These are phyloP conservation scores for Parastagonospora nodorum DNA, from an alignment of 2,329 filamentous ascomycete genomes.

Conservation along the genomic window DNA sequence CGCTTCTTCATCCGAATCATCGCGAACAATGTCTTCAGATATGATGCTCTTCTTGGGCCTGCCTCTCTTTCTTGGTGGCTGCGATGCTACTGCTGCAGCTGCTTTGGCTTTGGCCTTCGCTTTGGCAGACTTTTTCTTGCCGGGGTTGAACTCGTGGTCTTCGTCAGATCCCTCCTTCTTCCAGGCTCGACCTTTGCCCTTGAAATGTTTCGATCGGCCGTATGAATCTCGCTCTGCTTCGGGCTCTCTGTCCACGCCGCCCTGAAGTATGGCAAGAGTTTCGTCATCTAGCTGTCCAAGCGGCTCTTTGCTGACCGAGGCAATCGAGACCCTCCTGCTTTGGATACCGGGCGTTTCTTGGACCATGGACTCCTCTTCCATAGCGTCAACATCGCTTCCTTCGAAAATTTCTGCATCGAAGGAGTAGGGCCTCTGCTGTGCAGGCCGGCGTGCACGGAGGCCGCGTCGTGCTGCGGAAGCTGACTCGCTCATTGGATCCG, in stretches of 20 bases:
- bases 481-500: constrained; percentile 22
- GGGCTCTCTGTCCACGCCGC: constrained; percentile 13
- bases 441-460: constrained; percentile 39
- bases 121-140: constrained; percentile 25
- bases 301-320: constrained; percentile 15
- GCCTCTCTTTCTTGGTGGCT: constrained; percentile 19
- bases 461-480: constrained; percentile 33
- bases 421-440: constrained; percentile 43
- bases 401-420: constrained; percentile 41
- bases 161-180: constrained; percentile 40
- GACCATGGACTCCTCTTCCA: constrained; percentile 7
- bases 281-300: constrained; percentile 17
- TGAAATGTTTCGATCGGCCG: constrained; percentile 31
- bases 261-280: constrained; percentile 16
- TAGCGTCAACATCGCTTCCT: constrained; percentile 14
- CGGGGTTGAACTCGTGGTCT: constrained; percentile 32
- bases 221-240: neutral
- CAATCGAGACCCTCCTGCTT: constrained; percentile 18
- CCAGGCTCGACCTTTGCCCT: constrained; percentile 39
- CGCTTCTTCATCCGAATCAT: constrained; percentile 15
- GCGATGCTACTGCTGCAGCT: neutral
- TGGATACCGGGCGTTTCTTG: constrained; percentile 7
- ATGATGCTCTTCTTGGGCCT: constrained; percentile 26
- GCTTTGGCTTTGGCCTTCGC: constrained; percentile 9
- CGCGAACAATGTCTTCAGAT: constrained; percentile 21